These are phyloP conservation scores for Pichia thaimueangensis DNA, from an alignment of 805 yeast genomes.

Conservation along the genomic window DNA sequence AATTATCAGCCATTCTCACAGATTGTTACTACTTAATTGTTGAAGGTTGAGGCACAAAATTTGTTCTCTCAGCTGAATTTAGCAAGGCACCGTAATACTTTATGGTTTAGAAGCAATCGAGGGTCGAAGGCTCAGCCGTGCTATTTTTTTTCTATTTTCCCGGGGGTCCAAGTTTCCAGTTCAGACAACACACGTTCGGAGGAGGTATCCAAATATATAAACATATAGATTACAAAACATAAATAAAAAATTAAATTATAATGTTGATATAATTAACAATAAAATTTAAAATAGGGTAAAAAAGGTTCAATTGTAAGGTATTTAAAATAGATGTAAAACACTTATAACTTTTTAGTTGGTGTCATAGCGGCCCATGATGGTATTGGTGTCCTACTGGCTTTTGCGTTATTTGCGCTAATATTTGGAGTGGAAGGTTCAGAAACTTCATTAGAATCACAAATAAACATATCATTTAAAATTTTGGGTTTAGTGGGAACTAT, in stretches of 20 bases:
- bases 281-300: not conserved
- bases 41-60: too few species aligned
- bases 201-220: not conserved
- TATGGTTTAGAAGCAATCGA: too few species aligned
- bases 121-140: too few species aligned
- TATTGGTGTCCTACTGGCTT: not conserved
- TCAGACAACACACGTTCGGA: too few species aligned
- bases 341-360: slow-evolving; percentile 25
- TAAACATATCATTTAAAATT: slow-evolving; percentile 16
- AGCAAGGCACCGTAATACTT: too few species aligned
- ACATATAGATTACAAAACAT: not conserved
- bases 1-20: too few species aligned
- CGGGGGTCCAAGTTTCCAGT: too few species aligned
- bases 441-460: not conserved
- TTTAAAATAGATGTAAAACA: not conserved
- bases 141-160: too few species aligned
- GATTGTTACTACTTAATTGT: too few species aligned
- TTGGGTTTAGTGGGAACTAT: slow-evolving; percentile 30
- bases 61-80: too few species aligned
- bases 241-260: too few species aligned
- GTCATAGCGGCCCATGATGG: slow-evolving; percentile 27
- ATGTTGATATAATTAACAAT: too few species aligned
- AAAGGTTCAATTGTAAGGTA: not conserved
- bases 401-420: not conserved
- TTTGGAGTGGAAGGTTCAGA: not conserved